Percentiles rank a stretch among this genome's conserved stretches.
These are phyloP conservation scores for Trypanosoma mega DNA, from an alignment of 208 protist genomes.

Conservation along the genomic window DNA sequence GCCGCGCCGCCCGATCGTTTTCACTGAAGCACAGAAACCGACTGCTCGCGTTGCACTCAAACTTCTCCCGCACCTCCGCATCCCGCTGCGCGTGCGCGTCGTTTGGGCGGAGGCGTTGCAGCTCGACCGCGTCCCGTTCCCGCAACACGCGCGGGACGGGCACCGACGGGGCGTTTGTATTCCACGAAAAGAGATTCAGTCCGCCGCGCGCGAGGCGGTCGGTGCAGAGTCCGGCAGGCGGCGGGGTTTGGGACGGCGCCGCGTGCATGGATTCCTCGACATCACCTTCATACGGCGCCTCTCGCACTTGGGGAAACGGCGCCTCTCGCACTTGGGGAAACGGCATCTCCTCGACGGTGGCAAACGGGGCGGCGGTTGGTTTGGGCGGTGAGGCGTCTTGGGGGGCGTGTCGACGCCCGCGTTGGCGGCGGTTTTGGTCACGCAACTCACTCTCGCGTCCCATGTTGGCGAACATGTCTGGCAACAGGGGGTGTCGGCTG, in stretches of 20 bases:
- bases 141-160: not conserved
- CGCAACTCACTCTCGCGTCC: slow-evolving; percentile 49
- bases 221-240: slow-evolving; percentile 1
- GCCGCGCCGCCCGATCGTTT: slow-evolving; percentile 11
- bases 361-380: not conserved
- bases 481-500: no score
- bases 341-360: not conserved
- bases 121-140: slow-evolving; percentile 13
- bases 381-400: slow-evolving; percentile 23
- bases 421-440: slow-evolving; percentile 36
- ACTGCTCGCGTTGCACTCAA: slow-evolving; percentile 42
- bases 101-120: slow-evolving; percentile 12
- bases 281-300: no score
- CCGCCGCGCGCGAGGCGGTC: slow-evolving; percentile 19
- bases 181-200: slow-evolving; percentile 81
- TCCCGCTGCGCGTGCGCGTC: slow-evolving; percentile 26
- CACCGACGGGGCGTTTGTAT: slow-evolving; percentile 28
- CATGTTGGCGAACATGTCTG: slow-evolving; percentile 23
- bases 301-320: no score
- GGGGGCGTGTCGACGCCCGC: slow-evolving; percentile 53
- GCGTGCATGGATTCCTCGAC: no score
- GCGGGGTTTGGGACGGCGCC: not conserved
- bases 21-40: slow-evolving; percentile 79
- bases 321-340: not conserved
- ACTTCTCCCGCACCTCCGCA: slow-evolving; percentile 43